Conservation (phyloP, 805 yeast genomes). For the Metschnikowia kofuensis region DNA sequence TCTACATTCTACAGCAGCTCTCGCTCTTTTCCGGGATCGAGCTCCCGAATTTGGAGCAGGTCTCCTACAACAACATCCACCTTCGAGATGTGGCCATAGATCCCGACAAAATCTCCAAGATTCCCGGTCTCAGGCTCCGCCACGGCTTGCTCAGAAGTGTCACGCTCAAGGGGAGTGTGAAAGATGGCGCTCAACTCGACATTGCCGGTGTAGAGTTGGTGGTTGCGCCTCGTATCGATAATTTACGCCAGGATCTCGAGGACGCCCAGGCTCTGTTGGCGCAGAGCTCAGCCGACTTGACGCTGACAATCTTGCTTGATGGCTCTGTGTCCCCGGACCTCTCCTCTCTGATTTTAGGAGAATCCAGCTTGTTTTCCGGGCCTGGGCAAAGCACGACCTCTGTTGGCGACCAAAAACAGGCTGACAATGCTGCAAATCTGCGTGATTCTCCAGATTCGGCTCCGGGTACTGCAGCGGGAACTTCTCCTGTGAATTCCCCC, state of each 20-base stretch:
- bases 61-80: conserved; percentile 57
- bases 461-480: not conserved
- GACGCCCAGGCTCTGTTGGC: conserved; percentile 52
- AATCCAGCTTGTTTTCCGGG: not conserved
- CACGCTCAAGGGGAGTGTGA: conserved; percentile 58
- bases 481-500: not conserved
- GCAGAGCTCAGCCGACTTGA: conserved; percentile 72
- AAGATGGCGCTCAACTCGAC: conserved; percentile 66
- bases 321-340: not conserved
- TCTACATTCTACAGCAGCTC: conserved; percentile 77
- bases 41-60: conserved; percentile 71
- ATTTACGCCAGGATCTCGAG: conserved; percentile 25
- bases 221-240: conserved; percentile 34
- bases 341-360: not conserved
- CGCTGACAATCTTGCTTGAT: conserved; percentile 51
- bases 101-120: conserved; percentile 58
- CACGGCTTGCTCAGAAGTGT: conserved; percentile 58
- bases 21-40: conserved; percentile 81
- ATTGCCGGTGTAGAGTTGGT: conserved; percentile 52
- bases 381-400: too few species aligned
- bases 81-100: conserved; percentile 65
- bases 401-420: too few species aligned
- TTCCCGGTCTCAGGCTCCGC: conserved; percentile 63
- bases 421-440: too few species aligned
- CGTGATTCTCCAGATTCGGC: not conserved